These are phyloP conservation scores for Nannizzia gypsea DNA, from an alignment of 2,329 filamentous ascomycete species.

Conservation along the genomic window DNA sequence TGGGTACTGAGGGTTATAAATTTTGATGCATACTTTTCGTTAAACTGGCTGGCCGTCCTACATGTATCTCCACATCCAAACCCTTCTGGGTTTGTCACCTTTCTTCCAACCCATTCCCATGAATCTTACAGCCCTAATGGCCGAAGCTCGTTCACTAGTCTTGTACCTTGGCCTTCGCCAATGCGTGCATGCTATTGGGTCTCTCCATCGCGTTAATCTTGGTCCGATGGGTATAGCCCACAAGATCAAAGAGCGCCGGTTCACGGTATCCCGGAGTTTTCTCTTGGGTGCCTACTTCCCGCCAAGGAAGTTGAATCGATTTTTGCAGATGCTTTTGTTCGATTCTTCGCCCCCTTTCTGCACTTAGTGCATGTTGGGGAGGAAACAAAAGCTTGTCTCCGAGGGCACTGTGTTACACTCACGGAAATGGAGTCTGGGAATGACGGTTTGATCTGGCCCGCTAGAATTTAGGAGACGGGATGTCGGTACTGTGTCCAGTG, in stretches of 20 bases:
- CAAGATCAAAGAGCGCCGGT: conserved; percentile 45
- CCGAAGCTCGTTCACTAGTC: conserved; percentile 34
- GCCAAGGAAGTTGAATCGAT: conserved; percentile 49
- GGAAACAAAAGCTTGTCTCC: conserved; percentile 92
- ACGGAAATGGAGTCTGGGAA: conserved; percentile 41
- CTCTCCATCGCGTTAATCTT: conserved; percentile 57
- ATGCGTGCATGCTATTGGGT: conserved; percentile 32
- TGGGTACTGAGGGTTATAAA: not conserved
- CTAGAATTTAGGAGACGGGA: not conserved
- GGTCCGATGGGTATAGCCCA: conserved; percentile 43
- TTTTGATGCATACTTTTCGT: not conserved
- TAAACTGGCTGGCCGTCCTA: conserved; percentile 30
- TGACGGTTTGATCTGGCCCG: not conserved
- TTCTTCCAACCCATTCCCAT: conserved; percentile 29
- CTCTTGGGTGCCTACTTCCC: conserved; percentile 23
- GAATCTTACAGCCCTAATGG: conserved; percentile 10
- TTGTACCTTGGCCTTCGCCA: conserved; percentile 44
- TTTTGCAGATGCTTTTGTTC: conserved; percentile 98
- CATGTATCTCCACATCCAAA: conserved; percentile 36
- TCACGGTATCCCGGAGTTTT: conserved; percentile 21
- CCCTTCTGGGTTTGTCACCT: conserved; percentile 25
- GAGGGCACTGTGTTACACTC: conserved; percentile 74
- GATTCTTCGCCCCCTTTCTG: conserved; percentile 47
- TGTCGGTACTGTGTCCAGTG: not conserved
- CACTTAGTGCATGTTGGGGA: conserved; percentile 39